A percentile compares a stretch with the other conserved stretches of the same genome.
Evolutionary conservation across 306 rosid genomes (phyloP).

Genomic region (Vigna mungo): DNA sequence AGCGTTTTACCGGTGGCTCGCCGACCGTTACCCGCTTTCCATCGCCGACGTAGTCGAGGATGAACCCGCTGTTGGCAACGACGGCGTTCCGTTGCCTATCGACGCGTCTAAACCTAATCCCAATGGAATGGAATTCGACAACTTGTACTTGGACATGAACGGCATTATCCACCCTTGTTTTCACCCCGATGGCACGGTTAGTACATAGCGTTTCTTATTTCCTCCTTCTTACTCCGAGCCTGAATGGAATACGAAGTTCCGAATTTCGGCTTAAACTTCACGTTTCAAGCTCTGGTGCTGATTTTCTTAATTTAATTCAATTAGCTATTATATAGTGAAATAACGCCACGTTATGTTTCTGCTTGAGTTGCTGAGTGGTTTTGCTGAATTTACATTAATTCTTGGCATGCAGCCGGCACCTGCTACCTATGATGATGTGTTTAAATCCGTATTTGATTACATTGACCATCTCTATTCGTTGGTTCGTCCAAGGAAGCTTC

Average conservation of each 20-base stretch:
- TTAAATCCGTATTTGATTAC: conserved; percentile 71
- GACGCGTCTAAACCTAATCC: conserved; percentile 81
- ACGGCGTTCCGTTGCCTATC: conserved; percentile 43
- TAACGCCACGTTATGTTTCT: not conserved
- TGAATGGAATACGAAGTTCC: not conserved
- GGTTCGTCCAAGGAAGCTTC: conserved; percentile 91
- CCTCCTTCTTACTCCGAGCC: not conserved
- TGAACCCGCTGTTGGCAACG: conserved; percentile 48
- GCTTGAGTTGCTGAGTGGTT: not conserved
- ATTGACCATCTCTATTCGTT: conserved; percentile 76
- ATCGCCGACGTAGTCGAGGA: conserved; percentile 76
- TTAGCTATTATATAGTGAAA: not conserved
- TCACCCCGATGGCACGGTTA: conserved; percentile 85
- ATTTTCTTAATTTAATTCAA: not conserved
- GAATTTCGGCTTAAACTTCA: conserved; percentile 24
- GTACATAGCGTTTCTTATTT: not conserved
- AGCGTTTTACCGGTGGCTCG: conserved; percentile 90
- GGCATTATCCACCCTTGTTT: conserved; percentile 87
- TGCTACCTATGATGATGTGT: conserved; percentile 72
- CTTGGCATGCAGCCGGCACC: conserved; percentile 72
- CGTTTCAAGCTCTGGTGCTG: not conserved
- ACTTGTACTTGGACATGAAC: conserved; percentile 85
- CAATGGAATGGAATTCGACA: conserved; percentile 84
- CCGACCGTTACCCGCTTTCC: conserved; percentile 80
- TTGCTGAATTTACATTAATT: not conserved